A percentile compares a stretch with the other conserved stretches of the same genome.
Conservation (phyloP, 2,329 filamentous ascomycete species). For the Neofusicoccum laricinum region DNA sequence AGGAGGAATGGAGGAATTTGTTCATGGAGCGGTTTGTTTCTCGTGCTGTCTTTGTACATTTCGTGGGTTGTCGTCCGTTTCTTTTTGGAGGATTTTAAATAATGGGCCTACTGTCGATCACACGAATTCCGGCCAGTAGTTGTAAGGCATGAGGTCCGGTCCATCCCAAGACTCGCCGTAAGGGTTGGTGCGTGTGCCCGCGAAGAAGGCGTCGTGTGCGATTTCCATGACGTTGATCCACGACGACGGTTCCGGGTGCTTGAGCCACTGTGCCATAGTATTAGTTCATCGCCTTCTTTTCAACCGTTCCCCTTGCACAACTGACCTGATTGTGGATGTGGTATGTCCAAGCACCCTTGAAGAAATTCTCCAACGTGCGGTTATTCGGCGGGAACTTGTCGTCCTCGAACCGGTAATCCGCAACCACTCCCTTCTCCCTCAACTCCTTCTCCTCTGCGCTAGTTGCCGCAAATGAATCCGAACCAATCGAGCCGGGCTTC, state of each 20-base stretch:
- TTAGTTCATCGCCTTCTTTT: background rate
- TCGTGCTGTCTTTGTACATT: slow-evolving; percentile 3
- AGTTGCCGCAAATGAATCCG: slow-evolving; percentile 40
- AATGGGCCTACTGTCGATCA: slow-evolving; percentile 27
- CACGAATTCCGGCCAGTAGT: slow-evolving; percentile 51
- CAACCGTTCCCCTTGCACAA: background rate
- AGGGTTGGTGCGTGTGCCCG: slow-evolving; percentile 47
- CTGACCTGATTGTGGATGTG: slow-evolving; percentile 58
- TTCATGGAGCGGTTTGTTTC: background rate
- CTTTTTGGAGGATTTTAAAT: background rate
- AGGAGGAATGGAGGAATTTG: background rate
- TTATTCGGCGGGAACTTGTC: slow-evolving; percentile 57
- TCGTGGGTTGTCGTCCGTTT: background rate
- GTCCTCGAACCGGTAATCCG: slow-evolving; percentile 47
- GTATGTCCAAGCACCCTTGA: slow-evolving; percentile 56
- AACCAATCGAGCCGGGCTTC: slow-evolving; percentile 25
- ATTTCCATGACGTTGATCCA: slow-evolving; percentile 54
- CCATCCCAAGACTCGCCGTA: slow-evolving; percentile 56
- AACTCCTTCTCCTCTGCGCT: slow-evolving; percentile 40
- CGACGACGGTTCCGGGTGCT: slow-evolving; percentile 54
- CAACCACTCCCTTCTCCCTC: slow-evolving; percentile 39
- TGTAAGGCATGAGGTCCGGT: slow-evolving; percentile 47
- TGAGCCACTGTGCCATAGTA: slow-evolving; percentile 45
- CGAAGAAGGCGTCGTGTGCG: slow-evolving; percentile 55
- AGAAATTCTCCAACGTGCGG: slow-evolving; percentile 55